Conservation (phyloP, 352 stramenopile genomes). For the Lagenidium sp. region DNA sequence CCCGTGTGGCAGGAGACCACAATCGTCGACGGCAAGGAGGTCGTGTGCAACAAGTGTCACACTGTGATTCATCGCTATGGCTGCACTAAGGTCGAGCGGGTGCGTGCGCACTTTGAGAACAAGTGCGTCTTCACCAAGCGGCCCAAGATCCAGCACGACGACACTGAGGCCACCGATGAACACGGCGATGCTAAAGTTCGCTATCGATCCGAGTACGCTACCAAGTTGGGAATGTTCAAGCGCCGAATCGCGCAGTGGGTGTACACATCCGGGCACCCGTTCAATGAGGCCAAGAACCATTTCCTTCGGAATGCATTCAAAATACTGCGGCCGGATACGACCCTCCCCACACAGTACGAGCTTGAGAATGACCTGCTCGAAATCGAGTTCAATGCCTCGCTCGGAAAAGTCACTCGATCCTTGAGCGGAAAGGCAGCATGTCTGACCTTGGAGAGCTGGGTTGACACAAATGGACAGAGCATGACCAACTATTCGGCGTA, state of each 20-base stretch:
- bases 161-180: conserved; percentile 1
- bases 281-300: conserved; percentile 33
- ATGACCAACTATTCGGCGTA: conserved; percentile 38
- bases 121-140: conserved; percentile 28
- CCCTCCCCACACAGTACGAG: conserved; percentile 37
- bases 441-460: conserved; percentile 49
- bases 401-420: conserved; percentile 29
- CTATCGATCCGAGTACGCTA: conserved; percentile 19
- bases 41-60: conserved; percentile 64
- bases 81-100: conserved; percentile 57
- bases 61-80: conserved; percentile 59
- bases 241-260: conserved; percentile 55
- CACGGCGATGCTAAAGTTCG: conserved; percentile 3
- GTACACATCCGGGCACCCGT: conserved; percentile 43
- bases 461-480: conserved; percentile 22
- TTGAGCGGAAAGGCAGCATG: conserved; percentile 39
- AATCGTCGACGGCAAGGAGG: conserved; percentile 40
- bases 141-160: conserved; percentile 10
- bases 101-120: conserved; percentile 60
- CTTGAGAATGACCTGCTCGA: conserved; percentile 58
- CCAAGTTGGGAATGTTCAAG: conserved; percentile 53
- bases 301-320: conserved; percentile 31
- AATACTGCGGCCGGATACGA: conserved; percentile 27
- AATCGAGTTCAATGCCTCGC: conserved; percentile 31
- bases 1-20: conserved; percentile 49